Conservation (phyloP, 2,329 filamentous ascomycete species). For the Pseudocercospora fijiensis region DNA sequence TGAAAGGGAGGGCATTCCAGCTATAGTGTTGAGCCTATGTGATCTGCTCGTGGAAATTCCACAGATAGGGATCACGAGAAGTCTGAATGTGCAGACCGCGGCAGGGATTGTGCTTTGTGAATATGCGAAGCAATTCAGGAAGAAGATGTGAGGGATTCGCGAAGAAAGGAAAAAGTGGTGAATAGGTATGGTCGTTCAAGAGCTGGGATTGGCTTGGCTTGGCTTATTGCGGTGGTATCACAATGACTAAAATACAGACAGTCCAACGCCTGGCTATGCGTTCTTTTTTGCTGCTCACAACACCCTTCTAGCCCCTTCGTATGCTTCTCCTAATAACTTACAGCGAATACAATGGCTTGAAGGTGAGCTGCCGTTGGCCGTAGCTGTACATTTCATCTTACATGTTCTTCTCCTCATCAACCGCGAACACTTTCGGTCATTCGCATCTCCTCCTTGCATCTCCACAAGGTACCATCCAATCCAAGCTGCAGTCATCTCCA, state of each 20-base stretch:
- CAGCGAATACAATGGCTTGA: constrained; percentile 9
- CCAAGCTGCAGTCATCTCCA: background rate
- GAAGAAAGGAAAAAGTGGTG: background rate
- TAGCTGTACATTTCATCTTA: constrained; percentile 24
- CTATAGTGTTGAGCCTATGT: constrained; percentile 48
- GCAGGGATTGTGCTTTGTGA: constrained; percentile 54
- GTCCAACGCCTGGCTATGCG: constrained; percentile 8
- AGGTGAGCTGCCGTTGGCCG: constrained; percentile 6
- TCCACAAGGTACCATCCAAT: background rate
- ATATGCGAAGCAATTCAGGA: constrained; percentile 39
- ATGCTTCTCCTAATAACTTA: background rate
- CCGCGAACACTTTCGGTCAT: background rate
- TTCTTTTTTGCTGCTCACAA: background rate
- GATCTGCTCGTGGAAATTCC: constrained; percentile 55
- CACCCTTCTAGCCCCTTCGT: background rate
- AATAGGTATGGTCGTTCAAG: background rate
- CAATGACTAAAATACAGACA: constrained; percentile 3
- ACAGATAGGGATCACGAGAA: constrained; percentile 54
- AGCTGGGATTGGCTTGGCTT: constrained; percentile 7
- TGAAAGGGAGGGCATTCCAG: constrained; percentile 54
- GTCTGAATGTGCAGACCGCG: constrained; percentile 57
- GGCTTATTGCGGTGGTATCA: background rate
- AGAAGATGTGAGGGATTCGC: background rate
- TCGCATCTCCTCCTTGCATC: background rate
- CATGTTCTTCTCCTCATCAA: background rate